Base-by-base conservation (phyloP, 495 filamentous ascomycete genomes). In the Neurospora tetrasperma region DNA sequence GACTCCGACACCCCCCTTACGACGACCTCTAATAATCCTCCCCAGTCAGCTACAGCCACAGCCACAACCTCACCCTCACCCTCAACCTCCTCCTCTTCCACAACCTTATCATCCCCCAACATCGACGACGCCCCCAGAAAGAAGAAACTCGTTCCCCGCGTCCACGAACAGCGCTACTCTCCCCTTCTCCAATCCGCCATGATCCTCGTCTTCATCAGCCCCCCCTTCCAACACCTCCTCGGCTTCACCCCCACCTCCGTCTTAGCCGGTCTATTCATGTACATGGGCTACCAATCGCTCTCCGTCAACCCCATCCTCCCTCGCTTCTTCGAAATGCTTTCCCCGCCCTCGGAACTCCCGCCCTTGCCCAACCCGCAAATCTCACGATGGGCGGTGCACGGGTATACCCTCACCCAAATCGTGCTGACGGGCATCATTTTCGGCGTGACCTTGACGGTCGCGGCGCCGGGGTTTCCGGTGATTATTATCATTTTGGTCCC, bases 251-350 rank as follows among this genome's bases (percentile, higher is more conserved):
- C 89, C 0, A 92, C 89, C 1, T 89, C 88, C 46, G 90, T 92
- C 8, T 82, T 92, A 2, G 90, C 90, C 0, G 90, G 90, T 1
- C 80, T 92, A 14, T 92, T 92, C 77, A 80, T 93, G 70, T 92
- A 91, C 79, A 92, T 92, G 90, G 90, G 89, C 11, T 89, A 92
- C 74, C 90, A 93, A 74, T 89, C 88, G 59, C 80, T 92, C n/a
- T 86, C 85, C 14, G 87, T 90, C 9, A 92, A 92, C 75, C 90
- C 90, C 1, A 90, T 92, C 43, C 79, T 92, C 10, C 88, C 86
- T 73, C 87, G 89, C 14, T 86, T 89, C 70, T 89, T 89, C 74
- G 83, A 90, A 72, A 80, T 92, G 12, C 80, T 92, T 11, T 91
- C 90, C 0, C 90, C 90, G 43, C 82, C 88, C 12, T 88, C 86